Conservation (phyloP, 257 asterid genomes). For the Solanum virginianum region DNA sequence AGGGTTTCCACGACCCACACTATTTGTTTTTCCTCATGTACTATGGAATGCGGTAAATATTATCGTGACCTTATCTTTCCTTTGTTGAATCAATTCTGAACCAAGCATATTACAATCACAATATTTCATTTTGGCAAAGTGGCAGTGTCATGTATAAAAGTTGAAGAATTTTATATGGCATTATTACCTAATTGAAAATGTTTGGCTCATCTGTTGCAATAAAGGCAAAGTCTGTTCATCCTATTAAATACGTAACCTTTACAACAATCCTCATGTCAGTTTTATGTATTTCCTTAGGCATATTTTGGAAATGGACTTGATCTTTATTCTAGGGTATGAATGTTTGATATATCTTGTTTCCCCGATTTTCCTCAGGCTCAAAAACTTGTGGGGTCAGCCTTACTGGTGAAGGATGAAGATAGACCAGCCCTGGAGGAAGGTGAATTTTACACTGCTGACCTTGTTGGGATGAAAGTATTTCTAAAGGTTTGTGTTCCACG, state of each 20-base stretch:
- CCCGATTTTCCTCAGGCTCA: slow-evolving; percentile 47
- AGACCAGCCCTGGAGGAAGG: slow-evolving; percentile 81
- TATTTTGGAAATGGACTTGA: not conserved
- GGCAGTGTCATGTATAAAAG: not conserved
- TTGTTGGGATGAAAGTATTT: slow-evolving; percentile 75
- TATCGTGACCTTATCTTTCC: not conserved
- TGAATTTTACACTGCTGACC: slow-evolving; percentile 77
- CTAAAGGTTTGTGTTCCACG: slow-evolving; percentile 54
- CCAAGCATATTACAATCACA: not conserved
- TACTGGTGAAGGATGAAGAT: slow-evolving; percentile 65
- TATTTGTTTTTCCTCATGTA: not conserved
- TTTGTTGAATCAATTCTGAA: not conserved
- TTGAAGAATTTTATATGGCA: not conserved
- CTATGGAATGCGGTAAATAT: not conserved
- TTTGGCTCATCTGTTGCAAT: not conserved
- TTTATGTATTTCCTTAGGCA: not conserved
- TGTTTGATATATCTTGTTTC: not conserved
- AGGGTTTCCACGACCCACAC: not conserved
- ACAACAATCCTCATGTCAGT: not conserved
- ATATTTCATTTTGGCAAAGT: not conserved
- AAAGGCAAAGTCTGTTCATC: not conserved
- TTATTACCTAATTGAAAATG: not conserved
- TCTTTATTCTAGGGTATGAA: not conserved
- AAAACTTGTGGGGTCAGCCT: slow-evolving; percentile 79
- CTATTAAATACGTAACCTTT: not conserved